Evolutionary conservation across 1,139 yeast species (phyloP), one percentile per base, ranked within the genome.

Genomic region (Yamadazyma diospyri): DNA sequence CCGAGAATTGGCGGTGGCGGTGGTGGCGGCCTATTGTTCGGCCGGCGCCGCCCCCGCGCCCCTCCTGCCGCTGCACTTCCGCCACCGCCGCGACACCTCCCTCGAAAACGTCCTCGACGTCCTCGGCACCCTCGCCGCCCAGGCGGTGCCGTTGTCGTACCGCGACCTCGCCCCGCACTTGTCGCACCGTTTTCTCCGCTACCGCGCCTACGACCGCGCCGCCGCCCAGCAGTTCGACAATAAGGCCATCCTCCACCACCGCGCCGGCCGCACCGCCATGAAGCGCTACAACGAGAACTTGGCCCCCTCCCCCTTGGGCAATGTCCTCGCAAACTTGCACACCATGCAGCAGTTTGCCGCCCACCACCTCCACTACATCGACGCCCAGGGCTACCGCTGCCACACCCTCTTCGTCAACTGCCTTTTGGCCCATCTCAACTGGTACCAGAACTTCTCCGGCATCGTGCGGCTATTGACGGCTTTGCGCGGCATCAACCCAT

Each of bases 21-120:
- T 67, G 5, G 53, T 69, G 6, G 61, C 61, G 34, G 56, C 73
- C 1, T 65, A 68, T 37, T 64, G 72, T 39, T 24, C 16, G n/a
- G 25, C 33, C 5, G 27, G 24, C 4, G 21, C 29, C n/a, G 34
- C 34, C 3, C 11, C 16, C n/a, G 25, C 28, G 5, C 8, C 9
- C 2, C 15, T 27, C 10, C 25, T 27, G 15, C 35, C 35, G 5
- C 16, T 8, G 8, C 33, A 23, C 3, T 25, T 29, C 10, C 19
- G 34, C n/a, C 25, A 26, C 11, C 18, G 24, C 14, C 31, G 42
- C 4, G 70, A 64, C 33, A 43, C 45, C 4, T 50, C 57, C 18
- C 43, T 66, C 16, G 52, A 53, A 29, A 39, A 53, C 8, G 56
- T 67, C 1, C 37, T 68, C 25, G 65, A 60, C 26, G 61, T 67